A percentile compares a stretch with the other conserved stretches of the same genome.
Evolutionary conservation across 371 early-diverging fungal species (phyloP).

Genomic region (Mortierella sp.): DNA sequence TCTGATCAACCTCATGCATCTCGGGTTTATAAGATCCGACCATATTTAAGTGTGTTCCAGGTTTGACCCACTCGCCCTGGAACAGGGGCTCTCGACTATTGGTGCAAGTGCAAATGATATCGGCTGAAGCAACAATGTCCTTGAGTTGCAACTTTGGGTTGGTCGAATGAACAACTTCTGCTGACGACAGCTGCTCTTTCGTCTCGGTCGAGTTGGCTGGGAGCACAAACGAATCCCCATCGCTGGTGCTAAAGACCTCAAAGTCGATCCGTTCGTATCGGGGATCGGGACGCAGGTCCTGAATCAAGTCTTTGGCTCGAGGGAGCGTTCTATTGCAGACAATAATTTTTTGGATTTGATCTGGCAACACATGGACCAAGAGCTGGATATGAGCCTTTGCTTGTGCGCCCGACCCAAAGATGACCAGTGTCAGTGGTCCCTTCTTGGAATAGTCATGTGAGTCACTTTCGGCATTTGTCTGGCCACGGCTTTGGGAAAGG

Average conservation of each 20-base stretch:
- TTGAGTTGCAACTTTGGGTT: slow-evolving; percentile 19
- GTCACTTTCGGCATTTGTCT: neutral
- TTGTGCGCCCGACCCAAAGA: slow-evolving; percentile 74
- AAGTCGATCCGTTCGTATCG: slow-evolving; percentile 35
- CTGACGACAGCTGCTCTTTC: no score
- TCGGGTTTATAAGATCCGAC: slow-evolving; percentile 68
- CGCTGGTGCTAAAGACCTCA: slow-evolving; percentile 43
- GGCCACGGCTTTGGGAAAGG: neutral
- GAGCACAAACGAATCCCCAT: slow-evolving; percentile 24
- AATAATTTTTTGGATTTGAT: slow-evolving; percentile 51
- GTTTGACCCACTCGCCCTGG: slow-evolving; percentile 61
- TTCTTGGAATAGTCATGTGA: neutral
- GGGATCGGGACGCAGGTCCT: slow-evolving; percentile 51
- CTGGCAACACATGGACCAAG: slow-evolving; percentile 60
- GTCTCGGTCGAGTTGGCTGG: neutral
- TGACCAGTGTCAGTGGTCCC: slow-evolving; percentile 48
- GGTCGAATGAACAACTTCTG: neutral
- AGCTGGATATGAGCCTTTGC: slow-evolving; percentile 66
- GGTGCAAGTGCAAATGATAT: slow-evolving; percentile 72
- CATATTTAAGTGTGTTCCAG: slow-evolving; percentile 66
- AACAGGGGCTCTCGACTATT: slow-evolving; percentile 62
- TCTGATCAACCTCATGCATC: slow-evolving; percentile 71
- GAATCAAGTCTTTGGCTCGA: slow-evolving; percentile 54
- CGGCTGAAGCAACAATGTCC: slow-evolving; percentile 57
- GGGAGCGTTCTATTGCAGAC: slow-evolving; percentile 66